phyloP scores from a whole-genome alignment of 2,329 filamentous ascomycete species.

The Fusarium acutatum region DNA sequence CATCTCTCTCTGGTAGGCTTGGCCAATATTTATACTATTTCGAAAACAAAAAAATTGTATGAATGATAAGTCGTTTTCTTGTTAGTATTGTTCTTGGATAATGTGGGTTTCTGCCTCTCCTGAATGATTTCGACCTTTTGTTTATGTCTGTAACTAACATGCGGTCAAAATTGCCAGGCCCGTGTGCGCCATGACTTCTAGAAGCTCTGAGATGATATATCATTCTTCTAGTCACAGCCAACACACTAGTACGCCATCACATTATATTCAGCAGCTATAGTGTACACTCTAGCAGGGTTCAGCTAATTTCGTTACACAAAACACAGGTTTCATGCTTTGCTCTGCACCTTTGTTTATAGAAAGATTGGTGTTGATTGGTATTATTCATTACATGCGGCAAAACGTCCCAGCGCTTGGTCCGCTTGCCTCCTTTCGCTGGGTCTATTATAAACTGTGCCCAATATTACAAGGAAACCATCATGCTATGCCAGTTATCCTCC shows the following conservation, averaged over 20 bases:
- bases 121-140: conserved; percentile 12
- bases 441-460: conserved; percentile 20
- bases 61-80: neutral
- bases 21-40: conserved; percentile 8
- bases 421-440: conserved; percentile 33
- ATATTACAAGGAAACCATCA: conserved; percentile 21
- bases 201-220: conserved; percentile 7
- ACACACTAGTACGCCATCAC: neutral
- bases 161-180: neutral
- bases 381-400: conserved; percentile 41
- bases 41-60: neutral
- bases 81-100: conserved; percentile 5
- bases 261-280: neutral
- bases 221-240: conserved; percentile 5
- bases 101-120: neutral
- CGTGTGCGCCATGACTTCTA: neutral
- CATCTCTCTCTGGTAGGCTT: neutral
- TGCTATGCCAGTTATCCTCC: conserved; percentile 14
- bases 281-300: neutral
- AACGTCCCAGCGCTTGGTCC: conserved; percentile 54
- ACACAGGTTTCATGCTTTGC: neutral
- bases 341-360: neutral
- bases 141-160: neutral
- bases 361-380: conserved; percentile 21
- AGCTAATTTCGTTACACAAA: neutral